phyloP scores from a whole-genome alignment of 2,329 filamentous ascomycete species.

The Aspergillus brunneoviolaceus region DNA sequence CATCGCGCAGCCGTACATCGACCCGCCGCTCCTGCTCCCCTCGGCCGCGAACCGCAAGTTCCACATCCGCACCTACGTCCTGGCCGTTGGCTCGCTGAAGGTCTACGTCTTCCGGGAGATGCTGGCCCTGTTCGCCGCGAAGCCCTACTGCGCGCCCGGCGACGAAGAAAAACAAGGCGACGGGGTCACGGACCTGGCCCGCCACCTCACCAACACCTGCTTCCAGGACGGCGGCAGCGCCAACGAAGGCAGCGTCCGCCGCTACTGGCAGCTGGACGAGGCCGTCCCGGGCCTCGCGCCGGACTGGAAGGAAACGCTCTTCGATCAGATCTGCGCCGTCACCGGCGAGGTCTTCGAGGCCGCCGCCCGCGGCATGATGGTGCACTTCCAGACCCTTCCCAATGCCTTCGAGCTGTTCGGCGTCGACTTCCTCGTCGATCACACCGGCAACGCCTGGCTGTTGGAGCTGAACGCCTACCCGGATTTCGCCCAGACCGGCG shows the following conservation, averaged over 20 bases:
- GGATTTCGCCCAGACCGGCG: conserved; percentile 89
- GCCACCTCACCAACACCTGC: conserved; percentile 94
- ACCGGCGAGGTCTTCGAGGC: conserved; percentile 83
- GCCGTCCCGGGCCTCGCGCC: conserved; percentile 30
- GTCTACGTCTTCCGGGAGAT: conserved; percentile 87
- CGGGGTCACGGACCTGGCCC: conserved; percentile 57
- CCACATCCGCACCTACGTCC: conserved; percentile 88
- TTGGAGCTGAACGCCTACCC: conserved; percentile 95
- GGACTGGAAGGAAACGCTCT: conserved; percentile 62
- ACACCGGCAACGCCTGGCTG: conserved; percentile 64
- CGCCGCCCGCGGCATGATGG: conserved; percentile 75
- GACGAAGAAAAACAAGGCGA: conserved; percentile 35
- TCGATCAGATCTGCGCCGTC: conserved; percentile 68
- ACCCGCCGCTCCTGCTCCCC: conserved; percentile 75
- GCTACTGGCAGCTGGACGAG: conserved; percentile 69
- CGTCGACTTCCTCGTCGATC: conserved; percentile 83
- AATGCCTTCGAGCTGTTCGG: conserved; percentile 93
- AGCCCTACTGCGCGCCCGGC: conserved; percentile 65
- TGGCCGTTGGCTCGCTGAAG: conserved; percentile 73
- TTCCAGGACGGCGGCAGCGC: conserved; percentile 64
- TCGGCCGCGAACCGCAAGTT: conserved; percentile 74
- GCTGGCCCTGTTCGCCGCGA: conserved; percentile 87
- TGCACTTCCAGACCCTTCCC: conserved; percentile 86
- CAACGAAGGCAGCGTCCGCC: conserved; percentile 65
- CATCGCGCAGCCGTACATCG: conserved; percentile 90